Evolutionary conservation across 2,329 filamentous ascomycete genomes (phyloP).

Genomic region (Fusarium gaditjirri): DNA sequence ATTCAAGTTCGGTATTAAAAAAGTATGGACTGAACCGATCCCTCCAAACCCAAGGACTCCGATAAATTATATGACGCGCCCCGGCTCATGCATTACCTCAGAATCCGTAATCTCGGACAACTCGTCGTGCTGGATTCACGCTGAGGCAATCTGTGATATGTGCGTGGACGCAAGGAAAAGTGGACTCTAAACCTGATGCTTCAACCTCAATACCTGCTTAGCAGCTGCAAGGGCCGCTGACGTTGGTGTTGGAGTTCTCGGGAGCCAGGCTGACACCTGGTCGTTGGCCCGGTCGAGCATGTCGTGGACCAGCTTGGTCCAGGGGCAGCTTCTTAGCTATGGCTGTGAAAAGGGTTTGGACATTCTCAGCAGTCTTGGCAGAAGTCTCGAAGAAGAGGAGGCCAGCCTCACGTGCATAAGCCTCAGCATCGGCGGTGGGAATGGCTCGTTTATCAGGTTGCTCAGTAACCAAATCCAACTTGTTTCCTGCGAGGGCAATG

Average conservation of each 20-base stretch:
- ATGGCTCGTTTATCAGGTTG: conserved; percentile 97
- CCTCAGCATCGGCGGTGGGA: conserved; percentile 87
- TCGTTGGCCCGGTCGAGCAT: conserved; percentile 74
- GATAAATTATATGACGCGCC: conserved; percentile 51
- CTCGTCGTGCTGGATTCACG: conserved; percentile 42
- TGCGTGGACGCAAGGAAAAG: conserved; percentile 34
- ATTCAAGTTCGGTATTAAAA: conserved; percentile 50
- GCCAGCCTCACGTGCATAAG: conserved; percentile 92
- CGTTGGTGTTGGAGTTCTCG: conserved; percentile 68
- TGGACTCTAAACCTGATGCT: conserved; percentile 35
- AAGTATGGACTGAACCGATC: conserved; percentile 51
- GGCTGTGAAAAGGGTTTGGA: conserved; percentile 93
- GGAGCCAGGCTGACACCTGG: conserved; percentile 67
- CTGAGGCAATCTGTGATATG: conserved; percentile 39
- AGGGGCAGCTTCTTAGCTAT: conserved; percentile 98
- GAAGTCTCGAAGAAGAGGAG: conserved; percentile 99
- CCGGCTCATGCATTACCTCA: conserved; percentile 44
- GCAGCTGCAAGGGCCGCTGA: conserved; percentile 66
- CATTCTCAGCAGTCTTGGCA: conserved; percentile 96
- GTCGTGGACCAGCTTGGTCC: conserved; percentile 93
- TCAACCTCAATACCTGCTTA: conserved; percentile 49
- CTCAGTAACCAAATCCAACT: conserved; percentile 93
- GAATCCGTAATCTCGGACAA: conserved; percentile 39
- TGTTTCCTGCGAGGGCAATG: conserved; percentile 97
- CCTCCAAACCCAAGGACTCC: conserved; percentile 55